A percentile compares a stretch with the other conserved stretches of the same genome.
phyloP scores from a whole-genome alignment of 164 flowering plant genomes.

The Aristolochia contorta region DNA sequence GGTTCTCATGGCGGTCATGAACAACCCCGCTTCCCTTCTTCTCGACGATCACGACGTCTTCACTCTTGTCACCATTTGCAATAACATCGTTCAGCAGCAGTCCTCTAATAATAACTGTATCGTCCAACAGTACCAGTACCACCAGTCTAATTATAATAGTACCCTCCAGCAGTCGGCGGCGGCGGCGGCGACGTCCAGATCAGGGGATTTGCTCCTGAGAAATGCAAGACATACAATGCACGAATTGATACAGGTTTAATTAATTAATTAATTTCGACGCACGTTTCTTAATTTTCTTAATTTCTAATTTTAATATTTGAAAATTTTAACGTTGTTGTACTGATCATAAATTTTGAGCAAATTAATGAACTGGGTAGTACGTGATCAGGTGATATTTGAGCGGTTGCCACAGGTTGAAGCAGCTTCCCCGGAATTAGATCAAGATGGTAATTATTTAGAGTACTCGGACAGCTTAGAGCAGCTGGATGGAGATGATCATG shows the following conservation, averaged over 20 bases:
- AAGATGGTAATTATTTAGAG: too few relatives aligned
- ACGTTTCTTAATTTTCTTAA: too few relatives aligned
- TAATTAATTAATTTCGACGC: too few relatives aligned
- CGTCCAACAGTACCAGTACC: too few relatives aligned
- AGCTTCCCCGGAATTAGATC: slow-evolving; percentile 22
- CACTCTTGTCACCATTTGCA: slow-evolving; percentile 64
- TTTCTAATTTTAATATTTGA: too few relatives aligned
- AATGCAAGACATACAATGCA: slow-evolving; percentile 67
- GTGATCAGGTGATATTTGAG: slow-evolving; percentile 34
- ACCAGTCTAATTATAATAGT: too few relatives aligned
- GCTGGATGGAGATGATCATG: slow-evolving; percentile 41
- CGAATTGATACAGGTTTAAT: slow-evolving; percentile 46
- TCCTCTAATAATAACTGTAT: too few relatives aligned
- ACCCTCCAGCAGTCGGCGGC: slow-evolving; percentile 49
- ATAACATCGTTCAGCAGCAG: slow-evolving; percentile 65
- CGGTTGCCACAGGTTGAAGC: slow-evolving; percentile 50
- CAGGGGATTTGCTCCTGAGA: slow-evolving; percentile 70
- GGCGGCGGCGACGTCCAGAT: too few relatives aligned
- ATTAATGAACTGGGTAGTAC: too few relatives aligned
- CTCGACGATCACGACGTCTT: slow-evolving; percentile 62
- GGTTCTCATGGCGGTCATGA: slow-evolving; percentile 43
- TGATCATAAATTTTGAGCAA: too few relatives aligned
- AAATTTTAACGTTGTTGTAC: too few relatives aligned
- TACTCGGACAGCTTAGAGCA: slow-evolving; percentile 38
- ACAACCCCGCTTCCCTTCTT: slow-evolving; percentile 36